Evolutionary conservation across 495 filamentous ascomycete species (phyloP), one percentile per base, ranked within the genome.

Genomic region (Gamarada debralockiae): DNA sequence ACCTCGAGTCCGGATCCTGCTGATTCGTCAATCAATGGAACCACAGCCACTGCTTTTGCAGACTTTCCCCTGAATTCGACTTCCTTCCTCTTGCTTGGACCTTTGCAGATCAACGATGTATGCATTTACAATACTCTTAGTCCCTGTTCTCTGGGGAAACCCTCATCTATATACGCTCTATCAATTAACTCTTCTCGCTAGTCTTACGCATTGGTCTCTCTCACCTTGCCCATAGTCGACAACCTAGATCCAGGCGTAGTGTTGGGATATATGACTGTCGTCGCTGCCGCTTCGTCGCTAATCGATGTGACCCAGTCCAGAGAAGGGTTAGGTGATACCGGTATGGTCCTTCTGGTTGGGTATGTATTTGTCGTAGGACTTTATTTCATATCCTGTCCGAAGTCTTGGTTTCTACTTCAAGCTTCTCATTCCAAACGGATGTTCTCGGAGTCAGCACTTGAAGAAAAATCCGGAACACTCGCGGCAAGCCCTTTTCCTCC

Each of bases 231-330:
- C 0, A 79, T 95, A 24, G 73, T 88, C 49, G 80, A 83, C 51
- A 83, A 84, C 56, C 73, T 73, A 2, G 78, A 75, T 9, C 50
- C 59, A 36, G 66, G 67, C 14, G 78, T 83, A 48, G 78, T 87
- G 3, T 75, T 95, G 12, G 89, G 86, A 2, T 95, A 82, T 67
- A 77, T 90, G 71, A 92, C 87, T 2, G 64, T 88, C 2, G 70
- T 92, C 24, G 74, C 83, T n/a, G 80, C 82, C 46, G 83, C 82
- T 0, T 66, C 65, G 10, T 73, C 80, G 2, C 65, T 93, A 12
- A 67, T 82, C 18, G 61, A 73, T 33, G 76, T 89, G 6, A 66
- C 79, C n/a, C 56, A 60, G 8, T 83, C 84, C 7, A 67, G 67
- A 6, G 83, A 89, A 67, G 89, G 88, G 1, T 65, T 95, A 14